These are phyloP conservation scores for Erysimum cheiri DNA, from an alignment of 441 rosid species.

Conservation along the genomic window DNA sequence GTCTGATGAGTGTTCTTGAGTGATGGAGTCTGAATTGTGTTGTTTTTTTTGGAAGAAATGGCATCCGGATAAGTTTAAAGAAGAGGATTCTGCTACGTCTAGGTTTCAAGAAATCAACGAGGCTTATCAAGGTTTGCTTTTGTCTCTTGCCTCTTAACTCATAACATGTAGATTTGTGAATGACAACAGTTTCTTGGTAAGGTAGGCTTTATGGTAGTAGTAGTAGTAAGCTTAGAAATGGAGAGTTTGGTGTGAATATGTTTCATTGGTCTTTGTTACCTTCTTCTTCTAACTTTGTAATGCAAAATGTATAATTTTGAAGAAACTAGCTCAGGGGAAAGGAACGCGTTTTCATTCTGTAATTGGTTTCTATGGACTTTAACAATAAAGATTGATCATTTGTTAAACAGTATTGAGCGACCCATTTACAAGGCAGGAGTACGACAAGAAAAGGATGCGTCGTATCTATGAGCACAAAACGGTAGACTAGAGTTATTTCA, in stretches of 20 bases:
- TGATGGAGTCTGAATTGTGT: neutral
- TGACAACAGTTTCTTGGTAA: neutral
- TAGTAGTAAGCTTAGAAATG: neutral
- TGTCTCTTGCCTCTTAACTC: neutral
- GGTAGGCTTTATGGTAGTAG: neutral
- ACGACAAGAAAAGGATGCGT: constrained; percentile 72
- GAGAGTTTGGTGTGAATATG: neutral
- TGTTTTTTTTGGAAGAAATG: constrained; percentile 64
- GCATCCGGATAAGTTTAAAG: constrained; percentile 93
- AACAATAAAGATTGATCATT: neutral
- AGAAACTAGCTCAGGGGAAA: constrained; percentile 4
- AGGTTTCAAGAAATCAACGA: constrained; percentile 96
- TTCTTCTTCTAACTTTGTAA: neutral
- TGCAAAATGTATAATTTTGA: neutral
- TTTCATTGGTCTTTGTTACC: neutral
- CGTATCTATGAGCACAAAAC: constrained; percentile 62
- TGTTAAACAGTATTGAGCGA: constrained; percentile 72
- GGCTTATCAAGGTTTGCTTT: constrained; percentile 80
- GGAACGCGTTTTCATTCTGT: neutral
- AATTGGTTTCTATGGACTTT: neutral
- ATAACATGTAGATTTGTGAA: neutral
- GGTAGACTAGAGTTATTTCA: constrained; percentile 44
- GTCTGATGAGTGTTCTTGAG: neutral
- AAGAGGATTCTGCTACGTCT: constrained; percentile 63
- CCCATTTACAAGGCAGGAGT: constrained; percentile 75